Evolutionary conservation across 331 rosid species (phyloP).

Genomic region (Quercus phellos): DNA sequence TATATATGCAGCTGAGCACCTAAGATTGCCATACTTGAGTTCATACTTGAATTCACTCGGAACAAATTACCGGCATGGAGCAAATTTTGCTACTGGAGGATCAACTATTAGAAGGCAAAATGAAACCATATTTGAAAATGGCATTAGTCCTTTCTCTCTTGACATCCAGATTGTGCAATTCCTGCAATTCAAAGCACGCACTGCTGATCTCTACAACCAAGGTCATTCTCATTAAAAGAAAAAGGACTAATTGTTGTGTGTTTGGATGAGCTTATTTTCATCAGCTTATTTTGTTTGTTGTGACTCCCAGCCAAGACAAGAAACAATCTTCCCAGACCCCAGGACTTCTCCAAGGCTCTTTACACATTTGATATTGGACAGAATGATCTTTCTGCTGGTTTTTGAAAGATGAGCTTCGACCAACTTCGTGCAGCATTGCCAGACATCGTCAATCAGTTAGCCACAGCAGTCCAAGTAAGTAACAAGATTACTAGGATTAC

Average conservation of each 20-base stretch:
- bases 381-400: constrained; percentile 82
- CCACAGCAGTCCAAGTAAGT: constrained; percentile 71
- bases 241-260: no score
- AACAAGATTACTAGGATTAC: neutral
- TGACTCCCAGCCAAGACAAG: constrained; percentile 46
- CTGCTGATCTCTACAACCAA: constrained; percentile 52
- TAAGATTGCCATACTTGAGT: constrained; percentile 78
- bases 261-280: no score
- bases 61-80: constrained; percentile 73
- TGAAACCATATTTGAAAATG: constrained; percentile 80
- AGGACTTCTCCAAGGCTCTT: constrained; percentile 79
- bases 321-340: constrained; percentile 65
- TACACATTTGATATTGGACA: constrained; percentile 94
- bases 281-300: neutral
- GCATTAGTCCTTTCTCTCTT: constrained; percentile 83
- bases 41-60: constrained; percentile 92
- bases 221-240: constrained; percentile 32
- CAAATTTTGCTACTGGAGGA: constrained; percentile 94
- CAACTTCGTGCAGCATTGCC: constrained; percentile 68
- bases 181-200: constrained; percentile 61
- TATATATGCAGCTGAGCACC: constrained; percentile 60
- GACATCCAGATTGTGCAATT: constrained; percentile 81
- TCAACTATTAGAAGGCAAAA: constrained; percentile 82
- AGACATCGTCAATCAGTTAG: constrained; percentile 71
- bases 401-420: constrained; percentile 57